phyloP scores from a whole-genome alignment of 495 filamentous ascomycete species.

The Penicillium ucsense region DNA sequence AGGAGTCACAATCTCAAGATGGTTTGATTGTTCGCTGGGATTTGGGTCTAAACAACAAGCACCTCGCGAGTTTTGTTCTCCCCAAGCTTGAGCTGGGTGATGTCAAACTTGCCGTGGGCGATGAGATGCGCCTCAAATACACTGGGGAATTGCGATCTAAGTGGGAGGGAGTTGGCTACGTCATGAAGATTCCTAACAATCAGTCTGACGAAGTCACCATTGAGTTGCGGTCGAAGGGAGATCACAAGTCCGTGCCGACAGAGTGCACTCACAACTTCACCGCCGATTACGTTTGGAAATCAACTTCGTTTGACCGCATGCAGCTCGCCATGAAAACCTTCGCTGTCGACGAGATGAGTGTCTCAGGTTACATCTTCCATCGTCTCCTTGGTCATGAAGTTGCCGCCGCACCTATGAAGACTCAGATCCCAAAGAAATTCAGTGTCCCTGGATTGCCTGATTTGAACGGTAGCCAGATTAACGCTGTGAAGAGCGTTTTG shows the following conservation, averaged over 20 bases:
- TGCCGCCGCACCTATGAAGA: conserved; percentile 92
- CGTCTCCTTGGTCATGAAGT: conserved; percentile 94
- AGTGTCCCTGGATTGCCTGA: conserved; percentile 93
- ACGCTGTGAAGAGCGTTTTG: conserved; percentile 90
- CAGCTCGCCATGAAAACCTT: conserved; percentile 99
- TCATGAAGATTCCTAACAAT: conserved; percentile 99
- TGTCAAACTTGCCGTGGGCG: conserved; percentile 94
- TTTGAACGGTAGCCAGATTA: conserved; percentile 91
- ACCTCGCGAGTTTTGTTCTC: conserved; percentile 88
- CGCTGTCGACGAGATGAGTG: conserved; percentile 94
- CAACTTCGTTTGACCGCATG: conserved; percentile 98
- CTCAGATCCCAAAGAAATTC: conserved; percentile 91
- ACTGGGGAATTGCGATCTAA: conserved; percentile 86
- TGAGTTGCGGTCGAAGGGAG: conserved; percentile 80
- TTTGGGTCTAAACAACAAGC: conserved; percentile 94
- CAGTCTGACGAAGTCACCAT: conserved; percentile 97
- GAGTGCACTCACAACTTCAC: conserved; percentile 98
- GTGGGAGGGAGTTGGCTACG: conserved; percentile 98
- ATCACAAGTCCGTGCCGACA: conserved; percentile 90
- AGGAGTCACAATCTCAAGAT: conserved; percentile 96
- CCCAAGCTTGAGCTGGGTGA: conserved; percentile 97
- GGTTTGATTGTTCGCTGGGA: conserved; percentile 92
- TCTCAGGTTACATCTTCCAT: conserved; percentile 98
- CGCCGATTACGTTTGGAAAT: conserved; percentile 99
- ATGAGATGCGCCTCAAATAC: conserved; percentile 97